Percentiles rank a stretch among this genome's conserved stretches.
phyloP scores from a whole-genome alignment of 2,329 filamentous ascomycete species.

The Dothideomycetidae sp. region DNA sequence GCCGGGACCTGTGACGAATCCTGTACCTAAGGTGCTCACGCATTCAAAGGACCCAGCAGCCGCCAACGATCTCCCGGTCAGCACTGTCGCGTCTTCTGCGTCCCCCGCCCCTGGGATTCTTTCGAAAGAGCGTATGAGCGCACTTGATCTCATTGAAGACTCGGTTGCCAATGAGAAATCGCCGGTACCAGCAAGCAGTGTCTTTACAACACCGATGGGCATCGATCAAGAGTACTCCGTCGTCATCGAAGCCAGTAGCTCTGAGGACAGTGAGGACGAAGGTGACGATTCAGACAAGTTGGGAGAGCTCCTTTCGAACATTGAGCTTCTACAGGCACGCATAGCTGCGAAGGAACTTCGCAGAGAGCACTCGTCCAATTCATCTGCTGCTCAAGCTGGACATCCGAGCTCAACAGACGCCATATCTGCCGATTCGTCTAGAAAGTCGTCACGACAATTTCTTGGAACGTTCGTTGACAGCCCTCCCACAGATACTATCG shows the following conservation, averaged over 20 bases:
- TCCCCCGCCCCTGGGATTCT: too few species aligned
- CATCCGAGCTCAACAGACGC: too few species aligned
- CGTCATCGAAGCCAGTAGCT: slow-evolving; percentile 76
- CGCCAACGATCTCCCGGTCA: too few species aligned
- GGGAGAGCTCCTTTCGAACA: slow-evolving; percentile 1
- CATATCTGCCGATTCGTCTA: slow-evolving; percentile 15
- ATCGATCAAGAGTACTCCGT: slow-evolving; percentile 41
- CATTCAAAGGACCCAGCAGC: too few species aligned
- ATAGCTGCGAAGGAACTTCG: not conserved
- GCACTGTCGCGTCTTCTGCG: too few species aligned
- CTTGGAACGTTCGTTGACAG: not conserved
- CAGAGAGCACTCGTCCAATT: not conserved
- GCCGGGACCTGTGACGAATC: too few species aligned
- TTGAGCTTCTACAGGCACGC: not conserved
- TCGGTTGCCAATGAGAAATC: not conserved
- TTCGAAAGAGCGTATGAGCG: not conserved
- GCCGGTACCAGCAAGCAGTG: not conserved
- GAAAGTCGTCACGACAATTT: not conserved
- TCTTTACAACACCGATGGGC: not conserved
- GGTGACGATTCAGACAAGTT: slow-evolving; percentile 19
- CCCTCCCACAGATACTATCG: not conserved
- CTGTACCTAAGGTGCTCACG: too few species aligned
- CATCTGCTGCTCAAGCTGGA: slow-evolving; percentile 12
- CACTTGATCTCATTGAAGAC: not conserved
- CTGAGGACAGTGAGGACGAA: slow-evolving; percentile 35